These are phyloP conservation scores for Calonectria pseudoturangicola DNA, from an alignment of 2,329 filamentous ascomycete genomes.

Conservation along the genomic window DNA sequence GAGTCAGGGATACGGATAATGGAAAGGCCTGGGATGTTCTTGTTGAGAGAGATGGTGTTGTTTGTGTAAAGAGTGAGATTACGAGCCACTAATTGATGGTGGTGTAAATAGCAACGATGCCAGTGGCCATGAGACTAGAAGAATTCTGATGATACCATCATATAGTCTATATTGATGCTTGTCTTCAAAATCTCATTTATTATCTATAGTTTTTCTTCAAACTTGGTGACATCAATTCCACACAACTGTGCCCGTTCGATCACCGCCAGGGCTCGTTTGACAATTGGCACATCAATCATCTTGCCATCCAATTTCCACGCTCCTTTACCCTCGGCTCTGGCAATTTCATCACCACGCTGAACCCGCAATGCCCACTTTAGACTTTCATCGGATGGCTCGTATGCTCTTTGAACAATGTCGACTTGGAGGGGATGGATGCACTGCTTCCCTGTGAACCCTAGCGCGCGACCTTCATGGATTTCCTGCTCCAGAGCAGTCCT, in stretches of 20 bases:
- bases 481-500: constrained; percentile 23
- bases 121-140: neutral
- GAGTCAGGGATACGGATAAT: constrained; percentile 59
- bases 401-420: constrained; percentile 28
- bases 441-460: constrained; percentile 40
- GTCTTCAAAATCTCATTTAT: neutral
- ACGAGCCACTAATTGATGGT: constrained; percentile 8
- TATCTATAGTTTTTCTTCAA: neutral
- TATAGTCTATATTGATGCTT: neutral
- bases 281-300: constrained; percentile 37
- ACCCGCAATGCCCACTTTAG: constrained; percentile 24
- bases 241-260: constrained; percentile 27
- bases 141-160: neutral
- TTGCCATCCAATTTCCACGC: constrained; percentile 38
- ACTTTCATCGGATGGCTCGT: constrained; percentile 20
- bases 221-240: constrained; percentile 25
- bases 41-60: constrained; percentile 64
- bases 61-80: constrained; percentile 63
- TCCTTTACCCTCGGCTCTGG: constrained; percentile 14
- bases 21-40: constrained; percentile 64
- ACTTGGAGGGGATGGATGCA: constrained; percentile 37
- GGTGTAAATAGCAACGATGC: neutral
- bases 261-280: constrained; percentile 25
- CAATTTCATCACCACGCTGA: constrained; percentile 7
- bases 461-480: constrained; percentile 20